These are phyloP conservation scores for Calycina marina DNA, from an alignment of 2,329 filamentous ascomycete genomes.

Conservation along the genomic window DNA sequence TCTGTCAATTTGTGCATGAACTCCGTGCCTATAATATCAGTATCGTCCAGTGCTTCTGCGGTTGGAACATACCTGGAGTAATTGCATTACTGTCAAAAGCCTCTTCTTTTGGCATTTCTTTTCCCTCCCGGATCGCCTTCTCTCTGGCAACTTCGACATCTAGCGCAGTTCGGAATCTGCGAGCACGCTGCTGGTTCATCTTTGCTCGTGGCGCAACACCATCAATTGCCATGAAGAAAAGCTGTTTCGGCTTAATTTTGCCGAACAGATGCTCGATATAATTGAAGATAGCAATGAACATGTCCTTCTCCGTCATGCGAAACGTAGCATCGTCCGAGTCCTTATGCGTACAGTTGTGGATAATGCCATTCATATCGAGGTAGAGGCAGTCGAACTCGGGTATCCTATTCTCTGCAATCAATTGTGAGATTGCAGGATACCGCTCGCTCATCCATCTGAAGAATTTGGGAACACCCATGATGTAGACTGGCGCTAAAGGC, in stretches of 20 bases:
- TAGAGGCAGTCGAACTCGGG: slow-evolving; percentile 98
- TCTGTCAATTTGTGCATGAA: slow-evolving; percentile 95
- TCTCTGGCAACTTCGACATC: slow-evolving; percentile 83
- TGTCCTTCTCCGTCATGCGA: slow-evolving; percentile 90
- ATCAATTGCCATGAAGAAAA: slow-evolving; percentile 99
- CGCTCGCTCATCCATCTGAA: slow-evolving; percentile 91
- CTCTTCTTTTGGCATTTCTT: slow-evolving; percentile 88
- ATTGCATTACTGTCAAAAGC: slow-evolving; percentile 99
- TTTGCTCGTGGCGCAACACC: slow-evolving; percentile 95
- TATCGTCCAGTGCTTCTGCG: not conserved
- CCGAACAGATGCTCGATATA: slow-evolving; percentile 98
- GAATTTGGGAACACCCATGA: slow-evolving; percentile 38
- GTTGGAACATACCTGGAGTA: slow-evolving; percentile 51
- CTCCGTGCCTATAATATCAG: slow-evolving; percentile 43
- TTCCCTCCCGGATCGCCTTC: slow-evolving; percentile 77
- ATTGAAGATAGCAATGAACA: slow-evolving; percentile 99
- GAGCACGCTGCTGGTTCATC: slow-evolving; percentile 97
- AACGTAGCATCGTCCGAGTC: slow-evolving; percentile 86
- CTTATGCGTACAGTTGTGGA: slow-evolving; percentile 98
- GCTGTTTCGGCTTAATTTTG: slow-evolving; percentile 95
- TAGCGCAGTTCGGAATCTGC: slow-evolving; percentile 85
- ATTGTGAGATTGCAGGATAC: slow-evolving; percentile 94
- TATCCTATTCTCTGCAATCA: slow-evolving; percentile 97
- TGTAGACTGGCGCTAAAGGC: too few species aligned
- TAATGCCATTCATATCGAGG: slow-evolving; percentile 98